Evolutionary conservation across 1,284 basidiomycete genomes (phyloP), one percentile per base, ranked within the genome.

Genomic region (Austroboletus olivaceoglutinosus): DNA sequence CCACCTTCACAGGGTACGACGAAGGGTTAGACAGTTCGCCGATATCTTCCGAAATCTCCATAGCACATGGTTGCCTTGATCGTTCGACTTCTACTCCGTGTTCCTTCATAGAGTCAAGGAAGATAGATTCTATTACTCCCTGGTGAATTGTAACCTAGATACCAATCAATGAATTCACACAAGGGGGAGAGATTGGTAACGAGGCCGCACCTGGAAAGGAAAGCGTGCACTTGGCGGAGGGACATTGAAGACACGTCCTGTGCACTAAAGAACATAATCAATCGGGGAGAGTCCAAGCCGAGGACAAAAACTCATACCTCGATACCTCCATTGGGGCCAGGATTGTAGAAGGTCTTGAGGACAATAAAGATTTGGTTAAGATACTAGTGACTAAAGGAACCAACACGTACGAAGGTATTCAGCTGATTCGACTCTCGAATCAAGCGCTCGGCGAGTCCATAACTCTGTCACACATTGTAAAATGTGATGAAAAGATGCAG

Each of bases 321-420:
- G 29, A 88, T 85, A 29, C 27, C 27, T 2, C 83, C 81, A 40
- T 74, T 65, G 10, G 74, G 62, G 27, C 74, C 71, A 8, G 86
- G 84, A 54, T 86, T 85, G 62, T 88, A 89, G 61, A 87, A 88
- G 3, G 85, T 83, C 83, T 88, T 48, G 39, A 29, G 10, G 11
- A 11, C 27, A 29, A 29, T 29, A 29, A 25, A 10, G 23, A 3
- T 23, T 27, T 27, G 11, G 27, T 29, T 29, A 29, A 29, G 9
- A 12, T 29, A 12, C 27, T 29, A 11, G 10, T 9, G 33, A 37
- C 87, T 88, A 37, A 11, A n/a, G 16, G n/a, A 37, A 2, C 7
- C 18, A n/a, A 61, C 21, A 41, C 39, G 8, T 27, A 41, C 39
- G 25, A 13, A n/a, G 8, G 6, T 10, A 18, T 41, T 11, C 16